Conservation (phyloP, 2,329 filamentous ascomycete species). For the Colletotrichum abscissum region DNA sequence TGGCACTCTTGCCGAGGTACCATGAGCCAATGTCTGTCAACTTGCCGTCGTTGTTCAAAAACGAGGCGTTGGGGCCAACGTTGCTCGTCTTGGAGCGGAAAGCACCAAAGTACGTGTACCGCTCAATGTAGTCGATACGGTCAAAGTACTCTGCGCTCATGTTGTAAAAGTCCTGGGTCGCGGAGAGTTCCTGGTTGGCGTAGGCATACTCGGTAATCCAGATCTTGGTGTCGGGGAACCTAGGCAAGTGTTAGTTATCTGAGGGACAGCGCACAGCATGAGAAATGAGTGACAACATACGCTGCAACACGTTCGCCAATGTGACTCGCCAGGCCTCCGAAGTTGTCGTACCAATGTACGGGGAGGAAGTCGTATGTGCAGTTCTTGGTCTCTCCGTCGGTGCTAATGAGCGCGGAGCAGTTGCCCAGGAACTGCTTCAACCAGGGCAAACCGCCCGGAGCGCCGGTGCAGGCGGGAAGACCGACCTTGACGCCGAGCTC, state of each 20-base stretch:
- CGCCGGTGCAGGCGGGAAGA: conserved; percentile 76
- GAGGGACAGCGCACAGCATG: conserved; percentile 10
- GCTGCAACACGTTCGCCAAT: conserved; percentile 68
- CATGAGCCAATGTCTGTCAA: conserved; percentile 81
- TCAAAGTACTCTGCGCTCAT: conserved; percentile 75
- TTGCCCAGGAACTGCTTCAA: conserved; percentile 58
- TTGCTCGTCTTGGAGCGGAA: conserved; percentile 79
- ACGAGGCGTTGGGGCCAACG: conserved; percentile 77
- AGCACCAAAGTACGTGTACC: conserved; percentile 81
- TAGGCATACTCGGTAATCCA: conserved; percentile 86
- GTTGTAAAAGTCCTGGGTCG: conserved; percentile 77
- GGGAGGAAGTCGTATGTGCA: conserved; percentile 74
- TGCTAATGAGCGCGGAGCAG: conserved; percentile 70
- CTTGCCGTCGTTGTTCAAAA: conserved; percentile 74
- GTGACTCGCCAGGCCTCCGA: conserved; percentile 74
- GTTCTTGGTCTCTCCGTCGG: conserved; percentile 51
- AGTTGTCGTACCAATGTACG: conserved; percentile 77
- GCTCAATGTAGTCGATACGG: conserved; percentile 67
- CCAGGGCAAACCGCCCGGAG: conserved; percentile 72
- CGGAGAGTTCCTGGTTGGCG: conserved; percentile 63
- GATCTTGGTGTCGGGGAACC: conserved; percentile 70
- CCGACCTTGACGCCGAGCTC: conserved; percentile 74
- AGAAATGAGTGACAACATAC: conserved; percentile 41
- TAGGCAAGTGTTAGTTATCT: conserved; percentile 39
- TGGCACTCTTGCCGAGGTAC: conserved; percentile 73